Evolutionary conservation across 2,329 filamentous ascomycete species (phyloP), one percentile per base, ranked within the genome.

Genomic region (Leptographium wingfieldii): DNA sequence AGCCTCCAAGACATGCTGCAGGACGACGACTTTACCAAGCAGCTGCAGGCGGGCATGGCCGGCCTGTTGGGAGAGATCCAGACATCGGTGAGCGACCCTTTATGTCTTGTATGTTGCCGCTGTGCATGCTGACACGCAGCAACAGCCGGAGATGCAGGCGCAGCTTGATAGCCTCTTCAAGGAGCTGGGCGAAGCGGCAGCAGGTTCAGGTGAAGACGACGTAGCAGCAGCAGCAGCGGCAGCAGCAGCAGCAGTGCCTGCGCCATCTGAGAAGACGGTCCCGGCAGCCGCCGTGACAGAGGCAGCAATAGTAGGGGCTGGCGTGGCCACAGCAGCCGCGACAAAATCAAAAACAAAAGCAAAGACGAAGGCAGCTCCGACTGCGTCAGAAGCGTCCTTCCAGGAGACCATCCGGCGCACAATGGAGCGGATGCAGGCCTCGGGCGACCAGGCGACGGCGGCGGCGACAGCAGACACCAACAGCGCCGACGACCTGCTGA

Each of bases 371-470:
- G 35, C 54, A 19, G 54, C 31, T 59, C 66, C 4, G 61, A 61
- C 56, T 31, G 60, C 61, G 68, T 73, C 31, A 73, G 62, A 62
- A 7, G 83, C 85, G 55, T 83, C 80, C 0, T 99, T 99, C 72
- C 90, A 95, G 69, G 91, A 96, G 62, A 95, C 90, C 0, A 97
- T 99, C 67, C 85, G 87, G 62, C 85, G 85, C 67, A 97, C 94
- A 0, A 96, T 99, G 88, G 90, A 95, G 73, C 87, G 94, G 56
- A 96, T 99, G 90, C 88, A 95, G 68, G 83, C 83, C 40, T 96
- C 91, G 0, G 91, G 89, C 2, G 86, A 92, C 49, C 86, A 91
- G 66, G 92, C 92, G 4, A 91, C 89, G 0, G 88, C 89, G 0
- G 90, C 90, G 0, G 83, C 86, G 0, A 85, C 84, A 1, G 85